Evolutionary conservation across 1,139 yeast genomes (phyloP), one percentile per base, ranked within the genome.

Genomic region (Taiozyma onychis): DNA sequence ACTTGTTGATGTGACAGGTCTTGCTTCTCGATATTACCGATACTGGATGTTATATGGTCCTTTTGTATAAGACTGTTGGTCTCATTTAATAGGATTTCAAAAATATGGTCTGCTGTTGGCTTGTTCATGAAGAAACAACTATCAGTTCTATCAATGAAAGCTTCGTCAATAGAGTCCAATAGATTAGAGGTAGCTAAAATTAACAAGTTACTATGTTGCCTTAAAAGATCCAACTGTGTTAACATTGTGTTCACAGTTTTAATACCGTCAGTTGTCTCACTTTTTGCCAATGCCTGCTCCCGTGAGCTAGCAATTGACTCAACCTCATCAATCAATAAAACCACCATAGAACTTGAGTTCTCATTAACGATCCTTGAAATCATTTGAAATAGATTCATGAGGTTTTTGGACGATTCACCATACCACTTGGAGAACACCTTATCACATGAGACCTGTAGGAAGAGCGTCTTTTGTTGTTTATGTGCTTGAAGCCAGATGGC

Each of bases 291-390:
- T 4, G 67, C 51, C 16, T 63, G 62, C 5, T 56, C 46, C 55
- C 76, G 63, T 30, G 73, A 69, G 39, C 67, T 61, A 1, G 74
- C 75, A 27, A 73, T 60, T 1, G 75, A 66, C 55, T 72, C 76
- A 13, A 71, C 66, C 49, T 73, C 76, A 55, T 72, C 76, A 41
- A 72, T 66, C 11, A 71, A 50, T 24, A 72, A 51, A 41, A 68
- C 62, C 3, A 71, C 58, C 47, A 64, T 58, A 22, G 57, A 48
- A 6, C 54, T 47, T 5, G 51, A 48, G 9, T 60, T 50, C n/a
- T 52, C 44, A 6, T 46, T 41, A 24, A 55, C 54, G 18, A 68
- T 43, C 0, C 48, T 45, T 50, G 63, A 67, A 3, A 71, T 52
- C 30, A 65, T 69, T 16, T 59, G 55, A 45, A 73, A 71, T n/a